These are phyloP conservation scores for Talaromyces sp. DNA, from an alignment of 2,329 filamentous ascomycete genomes.

Conservation along the genomic window DNA sequence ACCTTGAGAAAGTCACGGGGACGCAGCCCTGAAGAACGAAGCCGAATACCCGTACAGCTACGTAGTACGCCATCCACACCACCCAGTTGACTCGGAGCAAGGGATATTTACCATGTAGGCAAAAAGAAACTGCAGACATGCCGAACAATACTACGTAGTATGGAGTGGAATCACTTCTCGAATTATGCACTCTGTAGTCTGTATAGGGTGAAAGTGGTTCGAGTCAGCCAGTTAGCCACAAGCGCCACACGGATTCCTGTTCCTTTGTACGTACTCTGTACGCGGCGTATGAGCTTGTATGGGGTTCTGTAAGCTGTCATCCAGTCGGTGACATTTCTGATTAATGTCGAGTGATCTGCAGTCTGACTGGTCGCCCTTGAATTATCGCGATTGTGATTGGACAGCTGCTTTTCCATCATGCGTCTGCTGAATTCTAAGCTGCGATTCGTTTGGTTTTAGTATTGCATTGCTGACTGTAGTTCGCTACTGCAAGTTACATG, in stretches of 20 bases:
- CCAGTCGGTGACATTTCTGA: constrained; percentile 1
- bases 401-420: background rate
- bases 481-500: background rate
- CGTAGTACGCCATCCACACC: background rate
- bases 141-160: too few species aligned
- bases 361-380: constrained; percentile 14
- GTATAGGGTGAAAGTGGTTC: too few species aligned
- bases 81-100: background rate
- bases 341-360: constrained; percentile 5
- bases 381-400: constrained; percentile 16
- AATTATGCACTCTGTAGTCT: too few species aligned
- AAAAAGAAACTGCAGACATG: background rate
- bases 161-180: too few species aligned
- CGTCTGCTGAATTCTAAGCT: background rate
- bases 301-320: background rate
- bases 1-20: background rate
- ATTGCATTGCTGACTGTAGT: background rate
- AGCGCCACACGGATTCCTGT: background rate
- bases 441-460: background rate
- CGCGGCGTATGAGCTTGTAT: background rate
- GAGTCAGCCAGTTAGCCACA: background rate
- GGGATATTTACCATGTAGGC: background rate
- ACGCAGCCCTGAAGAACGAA: background rate
- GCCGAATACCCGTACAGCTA: background rate
- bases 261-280: background rate